These are phyloP conservation scores for Discostella pseudostelligera DNA, from an alignment of 108 stramenopile genomes.

Conservation along the genomic window DNA sequence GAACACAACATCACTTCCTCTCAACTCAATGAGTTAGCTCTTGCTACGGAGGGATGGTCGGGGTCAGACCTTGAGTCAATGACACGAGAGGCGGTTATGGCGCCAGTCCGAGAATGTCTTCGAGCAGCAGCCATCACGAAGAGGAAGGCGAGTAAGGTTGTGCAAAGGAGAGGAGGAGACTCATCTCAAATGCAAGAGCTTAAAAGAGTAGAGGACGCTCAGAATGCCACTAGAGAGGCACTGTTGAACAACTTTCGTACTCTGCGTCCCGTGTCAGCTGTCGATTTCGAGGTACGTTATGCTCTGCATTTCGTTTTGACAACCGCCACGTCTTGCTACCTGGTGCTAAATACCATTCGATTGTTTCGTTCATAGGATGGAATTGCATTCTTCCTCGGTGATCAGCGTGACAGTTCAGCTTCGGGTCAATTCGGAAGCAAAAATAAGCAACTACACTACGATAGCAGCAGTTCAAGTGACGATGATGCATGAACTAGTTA, in stretches of 20 bases:
- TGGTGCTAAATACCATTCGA: neutral
- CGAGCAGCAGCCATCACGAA: constrained; percentile 59
- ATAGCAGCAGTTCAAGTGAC: constrained; percentile 66
- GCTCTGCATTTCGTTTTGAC: neutral
- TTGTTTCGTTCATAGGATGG: constrained; percentile 28
- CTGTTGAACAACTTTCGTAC: constrained; percentile 58
- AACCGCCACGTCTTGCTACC: neutral
- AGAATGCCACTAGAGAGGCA: constrained; percentile 34
- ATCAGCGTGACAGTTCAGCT: constrained; percentile 23
- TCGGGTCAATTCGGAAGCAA: constrained; percentile 14
- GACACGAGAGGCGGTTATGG: constrained; percentile 83
- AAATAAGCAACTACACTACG: constrained; percentile 48
- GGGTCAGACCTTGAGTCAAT: constrained; percentile 81
- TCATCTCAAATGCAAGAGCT: constrained; percentile 31
- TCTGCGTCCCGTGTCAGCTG: constrained; percentile 56
- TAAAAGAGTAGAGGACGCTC: constrained; percentile 14
- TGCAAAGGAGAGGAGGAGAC: constrained; percentile 27
- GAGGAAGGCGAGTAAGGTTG: constrained; percentile 35
- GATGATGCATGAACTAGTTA: constrained; percentile 31
- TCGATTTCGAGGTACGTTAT: constrained; percentile 53
- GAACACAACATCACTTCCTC: constrained; percentile 47
- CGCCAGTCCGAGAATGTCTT: constrained; percentile 81
- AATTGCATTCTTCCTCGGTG: constrained; percentile 53
- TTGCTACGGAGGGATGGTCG: constrained; percentile 78
- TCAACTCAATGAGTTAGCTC: constrained; percentile 54